Percentiles rank a stretch among this genome's conserved stretches.
Conservation (phyloP, 768 basidiomycete species). For the Auriculariales sp. region DNA sequence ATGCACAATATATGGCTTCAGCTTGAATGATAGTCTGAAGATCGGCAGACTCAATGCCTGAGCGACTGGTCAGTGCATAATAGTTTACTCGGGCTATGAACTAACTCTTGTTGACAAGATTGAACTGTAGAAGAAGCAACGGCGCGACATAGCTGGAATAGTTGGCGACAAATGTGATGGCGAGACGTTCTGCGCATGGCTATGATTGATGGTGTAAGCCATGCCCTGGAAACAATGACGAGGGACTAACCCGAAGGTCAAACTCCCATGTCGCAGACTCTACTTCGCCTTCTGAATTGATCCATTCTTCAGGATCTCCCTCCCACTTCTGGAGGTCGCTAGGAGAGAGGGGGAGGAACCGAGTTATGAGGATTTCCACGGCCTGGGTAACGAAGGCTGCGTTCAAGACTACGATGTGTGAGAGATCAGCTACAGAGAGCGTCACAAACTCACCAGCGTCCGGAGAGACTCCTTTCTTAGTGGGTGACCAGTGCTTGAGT, state of each 20-base stretch:
- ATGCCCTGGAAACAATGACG: neutral
- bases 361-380: constrained; percentile 60
- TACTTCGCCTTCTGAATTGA: constrained; percentile 75
- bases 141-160: constrained; percentile 58
- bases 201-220: constrained; percentile 16
- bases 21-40: constrained; percentile 55
- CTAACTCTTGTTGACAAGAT: too few species aligned
- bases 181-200: constrained; percentile 89
- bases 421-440: constrained; percentile 7
- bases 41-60: constrained; percentile 24
- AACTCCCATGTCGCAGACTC: constrained; percentile 90
- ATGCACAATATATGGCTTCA: constrained; percentile 77
- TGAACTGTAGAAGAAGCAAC: too few species aligned
- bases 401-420: constrained; percentile 39
- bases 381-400: constrained; percentile 60
- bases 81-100: too few species aligned
- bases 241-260: constrained; percentile 62
- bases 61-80: constrained; percentile 34
- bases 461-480: constrained; percentile 29
- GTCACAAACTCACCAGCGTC: neutral
- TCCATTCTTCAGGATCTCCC: constrained; percentile 89
- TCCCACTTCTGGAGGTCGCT: constrained; percentile 74
- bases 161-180: constrained; percentile 62
- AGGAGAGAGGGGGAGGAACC: constrained; percentile 73
- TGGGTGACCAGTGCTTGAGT: constrained; percentile 60